phyloP scores from a whole-genome alignment of 345 rosid species.

The Mallotus nudiflorus region DNA sequence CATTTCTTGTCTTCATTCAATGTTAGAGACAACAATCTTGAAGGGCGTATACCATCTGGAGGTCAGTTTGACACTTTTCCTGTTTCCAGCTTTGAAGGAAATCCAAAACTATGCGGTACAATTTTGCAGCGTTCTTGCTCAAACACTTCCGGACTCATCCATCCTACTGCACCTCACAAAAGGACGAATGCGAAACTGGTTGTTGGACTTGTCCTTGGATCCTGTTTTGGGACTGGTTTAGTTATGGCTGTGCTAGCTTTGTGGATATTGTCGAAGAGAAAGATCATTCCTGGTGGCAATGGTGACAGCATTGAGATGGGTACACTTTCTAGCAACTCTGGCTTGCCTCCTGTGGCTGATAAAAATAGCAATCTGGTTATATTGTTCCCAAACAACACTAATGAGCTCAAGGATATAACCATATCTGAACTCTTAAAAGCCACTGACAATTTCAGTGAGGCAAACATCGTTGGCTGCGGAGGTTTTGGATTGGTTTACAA shows the following conservation, averaged over 20 bases:
- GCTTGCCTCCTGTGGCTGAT: slow-evolving; percentile 20
- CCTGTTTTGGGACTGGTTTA: slow-evolving; percentile 59
- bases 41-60: slow-evolving; percentile 78
- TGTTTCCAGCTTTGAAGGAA: slow-evolving; percentile 64
- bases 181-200: slow-evolving; percentile 47
- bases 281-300: slow-evolving; percentile 42
- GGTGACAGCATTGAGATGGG: slow-evolving; percentile 33
- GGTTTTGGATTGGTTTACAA: slow-evolving; percentile 49
- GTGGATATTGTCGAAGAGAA: slow-evolving; percentile 65
- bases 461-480: slow-evolving; percentile 47
- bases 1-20: slow-evolving; percentile 84
- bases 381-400: slow-evolving; percentile 32
- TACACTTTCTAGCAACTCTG: slow-evolving; percentile 34
- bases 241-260: slow-evolving; percentile 49
- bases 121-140: slow-evolving; percentile 55
- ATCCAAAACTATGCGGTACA: slow-evolving; percentile 66
- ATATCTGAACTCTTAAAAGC: slow-evolving; percentile 42
- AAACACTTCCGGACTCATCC: slow-evolving; percentile 17
- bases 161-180: slow-evolving; percentile 21
- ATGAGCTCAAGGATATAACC: slow-evolving; percentile 36
- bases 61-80: slow-evolving; percentile 88
- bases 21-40: slow-evolving; percentile 73
- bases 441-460: slow-evolving; percentile 44
- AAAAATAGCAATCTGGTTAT: slow-evolving; percentile 40
- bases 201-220: slow-evolving; percentile 68